Evolutionary conservation across 176 grass and related monocot species (phyloP).

Genomic region (Oropetium thomaeum): DNA sequence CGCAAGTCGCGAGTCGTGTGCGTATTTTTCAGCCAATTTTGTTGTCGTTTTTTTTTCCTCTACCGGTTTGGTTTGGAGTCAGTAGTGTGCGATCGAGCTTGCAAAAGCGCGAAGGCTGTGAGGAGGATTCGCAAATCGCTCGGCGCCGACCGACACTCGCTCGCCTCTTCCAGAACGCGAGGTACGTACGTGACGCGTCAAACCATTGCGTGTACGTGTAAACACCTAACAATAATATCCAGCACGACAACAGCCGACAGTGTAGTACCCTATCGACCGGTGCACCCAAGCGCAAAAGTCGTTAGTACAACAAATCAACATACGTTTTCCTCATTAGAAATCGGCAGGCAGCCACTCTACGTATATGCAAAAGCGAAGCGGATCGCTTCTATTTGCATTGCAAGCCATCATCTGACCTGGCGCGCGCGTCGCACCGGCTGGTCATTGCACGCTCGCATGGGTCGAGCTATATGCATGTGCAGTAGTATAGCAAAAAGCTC

Average conservation of each 20-base stretch:
- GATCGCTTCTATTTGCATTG: too few relatives aligned
- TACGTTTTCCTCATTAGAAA: too few relatives aligned
- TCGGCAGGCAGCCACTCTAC: too few relatives aligned
- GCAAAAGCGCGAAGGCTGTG: background rate
- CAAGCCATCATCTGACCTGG: too few relatives aligned
- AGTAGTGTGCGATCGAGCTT: background rate
- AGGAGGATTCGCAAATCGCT: background rate
- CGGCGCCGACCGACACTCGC: background rate
- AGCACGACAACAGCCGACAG: too few relatives aligned
- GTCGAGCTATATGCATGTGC: too few relatives aligned
- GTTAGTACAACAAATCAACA: too few relatives aligned
- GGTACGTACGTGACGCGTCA: background rate
- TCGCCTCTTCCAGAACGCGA: background rate
- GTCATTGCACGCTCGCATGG: too few relatives aligned
- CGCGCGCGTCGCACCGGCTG: too few relatives aligned
- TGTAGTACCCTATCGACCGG: background rate
- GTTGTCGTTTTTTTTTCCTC: background rate
- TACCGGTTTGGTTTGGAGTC: background rate
- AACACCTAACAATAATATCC: too few relatives aligned
- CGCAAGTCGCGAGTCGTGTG: background rate
- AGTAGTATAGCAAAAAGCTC: too few relatives aligned
- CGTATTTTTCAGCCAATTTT: background rate
- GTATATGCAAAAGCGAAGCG: too few relatives aligned
- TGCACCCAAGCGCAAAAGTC: background rate
- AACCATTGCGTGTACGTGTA: background rate